Evolutionary conservation across 345 rosid species (phyloP), one percentile per base, ranked within the genome.

Genomic region (Alliaria petiolata): DNA sequence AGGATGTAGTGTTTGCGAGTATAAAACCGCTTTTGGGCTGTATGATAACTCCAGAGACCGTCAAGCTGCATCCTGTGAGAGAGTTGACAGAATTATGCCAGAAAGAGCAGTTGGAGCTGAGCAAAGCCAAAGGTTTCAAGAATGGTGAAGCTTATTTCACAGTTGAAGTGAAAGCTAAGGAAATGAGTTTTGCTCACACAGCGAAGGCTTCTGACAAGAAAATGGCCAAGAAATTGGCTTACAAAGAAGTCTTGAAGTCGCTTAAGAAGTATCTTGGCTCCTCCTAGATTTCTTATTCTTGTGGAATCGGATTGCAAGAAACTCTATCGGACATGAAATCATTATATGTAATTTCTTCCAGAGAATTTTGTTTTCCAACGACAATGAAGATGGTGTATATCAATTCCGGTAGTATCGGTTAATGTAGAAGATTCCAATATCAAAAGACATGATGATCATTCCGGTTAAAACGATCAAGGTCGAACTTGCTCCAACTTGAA

Each of bases 21-120:
- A 85, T 93, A 26, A 75, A 82, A 62, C 93, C 93, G 10, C 85
- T 93, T n/a, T 67, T 93, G 76, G 93, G 89, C 79, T 88, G 89
- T 1, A 10, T 90, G 83, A 28, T 88, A 49, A 85, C 95, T 20
- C 97, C 88, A 0, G 82, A 72, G 79, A 90, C 89, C 3, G 20
- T 90, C 20, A 83, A 51, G 76, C 7, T 81, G 15, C 89, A 95
- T 34, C 96, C 97, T 0, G 84, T 67, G n/a, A 81, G 83, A 53
- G 96, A 89, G 65, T 74, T 95, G 52, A 58, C 22, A 0, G 89
- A 95, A 35, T 28, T 82, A 0, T 88, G 96, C 51, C 87, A 84
- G 14, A 89, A 73, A 63, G 3, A 67, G 9, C 81, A 64, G 38
- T 81, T 83, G 17, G 68, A 70, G 2, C 20, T 42, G 61, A 67